Percentiles rank a stretch among this genome's conserved stretches.
Evolutionary conservation across 768 basidiomycete species (phyloP).

Genomic region (Termitomyces sp.): DNA sequence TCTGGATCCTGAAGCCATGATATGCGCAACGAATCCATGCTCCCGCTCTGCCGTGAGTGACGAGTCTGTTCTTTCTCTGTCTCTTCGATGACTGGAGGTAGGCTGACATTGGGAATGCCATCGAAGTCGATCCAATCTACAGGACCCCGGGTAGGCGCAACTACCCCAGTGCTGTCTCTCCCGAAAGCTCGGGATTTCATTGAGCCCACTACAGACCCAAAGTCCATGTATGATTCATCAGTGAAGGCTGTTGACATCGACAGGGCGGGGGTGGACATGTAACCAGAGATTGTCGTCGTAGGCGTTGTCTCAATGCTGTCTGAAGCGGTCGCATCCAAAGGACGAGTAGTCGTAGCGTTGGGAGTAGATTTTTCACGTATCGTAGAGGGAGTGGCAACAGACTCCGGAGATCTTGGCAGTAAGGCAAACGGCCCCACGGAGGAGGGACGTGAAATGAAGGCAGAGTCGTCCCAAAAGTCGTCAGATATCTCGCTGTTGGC

Average conservation of each 20-base stretch:
- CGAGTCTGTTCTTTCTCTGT: background rate
- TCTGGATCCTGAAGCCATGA: conserved; percentile 18
- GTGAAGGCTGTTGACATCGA: conserved; percentile 1
- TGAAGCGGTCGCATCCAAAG: background rate
- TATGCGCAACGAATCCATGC: conserved; percentile 12
- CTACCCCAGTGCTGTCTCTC: background rate
- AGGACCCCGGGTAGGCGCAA: background rate
- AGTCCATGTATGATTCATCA: conserved; percentile 6
- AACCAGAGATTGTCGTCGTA: conserved; percentile 2
- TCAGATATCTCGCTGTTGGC: background rate
- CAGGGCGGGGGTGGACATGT: conserved; percentile 2
- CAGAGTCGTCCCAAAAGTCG: conserved; percentile 9
- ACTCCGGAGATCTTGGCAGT: background rate
- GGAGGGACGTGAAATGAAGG: background rate
- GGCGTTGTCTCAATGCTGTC: conserved; percentile 3
- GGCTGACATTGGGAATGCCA: conserved; percentile 3
- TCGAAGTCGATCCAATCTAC: conserved; percentile 14
- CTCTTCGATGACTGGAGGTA: conserved; percentile 9
- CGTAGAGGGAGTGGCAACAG: background rate
- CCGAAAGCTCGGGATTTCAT: background rate
- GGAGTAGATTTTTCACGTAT: background rate
- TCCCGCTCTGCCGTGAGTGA: conserved; percentile 1
- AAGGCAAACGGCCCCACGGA: background rate
- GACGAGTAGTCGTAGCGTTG: background rate
- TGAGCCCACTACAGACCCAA: background rate